Percentiles rank a stretch among this genome's conserved stretches.
Evolutionary conservation across 371 early-diverging fungal species (phyloP).

Genomic region (Actinomucor elegans): DNA sequence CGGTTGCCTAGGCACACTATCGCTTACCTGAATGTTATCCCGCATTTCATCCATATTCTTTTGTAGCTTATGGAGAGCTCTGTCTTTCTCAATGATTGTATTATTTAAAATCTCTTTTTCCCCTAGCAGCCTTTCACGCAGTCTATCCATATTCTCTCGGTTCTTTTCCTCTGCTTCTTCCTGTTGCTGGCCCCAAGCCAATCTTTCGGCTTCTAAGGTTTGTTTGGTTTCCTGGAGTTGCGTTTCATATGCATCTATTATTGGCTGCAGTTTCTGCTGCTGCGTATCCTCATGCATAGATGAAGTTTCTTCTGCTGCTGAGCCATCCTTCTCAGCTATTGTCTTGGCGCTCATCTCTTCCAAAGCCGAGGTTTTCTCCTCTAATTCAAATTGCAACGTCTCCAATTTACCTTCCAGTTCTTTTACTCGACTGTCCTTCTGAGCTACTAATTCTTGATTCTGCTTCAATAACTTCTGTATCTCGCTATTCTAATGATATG

Average conservation of each 20-base stretch:
- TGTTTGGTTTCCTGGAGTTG: background rate
- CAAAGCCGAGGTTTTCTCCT: background rate
- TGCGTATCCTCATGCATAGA: no score
- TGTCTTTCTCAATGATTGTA: conserved; percentile 1
- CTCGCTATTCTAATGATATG: no score
- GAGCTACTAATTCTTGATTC: no score
- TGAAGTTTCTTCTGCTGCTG: no score
- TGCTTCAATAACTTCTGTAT: no score
- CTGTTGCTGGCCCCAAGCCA: background rate
- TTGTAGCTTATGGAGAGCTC: conserved; percentile 9
- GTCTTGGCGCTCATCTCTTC: no score
- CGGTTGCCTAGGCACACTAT: background rate
- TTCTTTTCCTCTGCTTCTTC: conserved; percentile 5
- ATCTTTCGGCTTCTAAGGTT: conserved; percentile 9
- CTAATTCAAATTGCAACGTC: background rate
- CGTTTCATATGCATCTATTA: background rate
- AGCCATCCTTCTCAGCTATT: no score
- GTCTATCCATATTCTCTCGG: conserved; percentile 8
- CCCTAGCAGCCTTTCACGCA: conserved; percentile 5
- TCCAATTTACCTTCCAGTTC: background rate
- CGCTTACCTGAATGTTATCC: conserved; percentile 11
- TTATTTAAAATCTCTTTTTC: conserved; percentile 5
- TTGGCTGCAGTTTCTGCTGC: background rate
- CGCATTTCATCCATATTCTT: conserved; percentile 21
- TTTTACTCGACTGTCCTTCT: background rate